Evolutionary conservation across 306 rosid genomes (phyloP), one percentile per base, ranked within the genome.

Genomic region (Pachyrhizus erosus): DNA sequence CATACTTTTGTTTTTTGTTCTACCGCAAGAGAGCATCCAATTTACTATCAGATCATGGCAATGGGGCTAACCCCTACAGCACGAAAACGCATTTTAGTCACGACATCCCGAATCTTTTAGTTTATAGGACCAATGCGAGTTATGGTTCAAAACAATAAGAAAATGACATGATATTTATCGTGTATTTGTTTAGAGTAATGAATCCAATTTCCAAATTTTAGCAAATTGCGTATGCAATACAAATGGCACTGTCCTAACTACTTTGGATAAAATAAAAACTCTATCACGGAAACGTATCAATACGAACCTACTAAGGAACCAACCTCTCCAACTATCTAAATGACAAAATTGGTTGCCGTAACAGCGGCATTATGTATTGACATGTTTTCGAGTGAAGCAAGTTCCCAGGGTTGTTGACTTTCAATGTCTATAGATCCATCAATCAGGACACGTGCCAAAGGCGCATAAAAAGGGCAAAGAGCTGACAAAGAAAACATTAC

Each of bases 331-430:
- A 46, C 80, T 43, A 52, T 21, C 62, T 29, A 58, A 58, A 72
- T 61, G 45, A 29, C n/a, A 65, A 66, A 64, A 64, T 29, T 42
- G 33, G 29, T 40, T 21, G 51, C 55, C 42, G n/a, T 17, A 15
- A 20, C 46, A 40, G 7, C 57, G 4, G 8, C 52, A 52, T 51
- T 26, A 5, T 33, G 46, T 3, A 33, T 52, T 24, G 60, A 52
- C 27, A 39, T 40, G 9, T 18, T 81, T 45, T 46, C 24, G 33
- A 54, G n/a, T 23, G 45, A 62, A 46, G 42, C 72, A 79, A 10
- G 27, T 73, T 78, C 54, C 39, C 70, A 46, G 52, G n/a, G 43
- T 64, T 40, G 87, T 45, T 79, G 77, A 73, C 73, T 23, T 79
- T 31, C 83, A 33, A 18, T n/a, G 23, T 34, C 65, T 52, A 33